Percentiles rank a stretch among this genome's conserved stretches.
phyloP scores from a whole-genome alignment of 805 yeast genomes.

The Metschnikowia gelsemii region DNA sequence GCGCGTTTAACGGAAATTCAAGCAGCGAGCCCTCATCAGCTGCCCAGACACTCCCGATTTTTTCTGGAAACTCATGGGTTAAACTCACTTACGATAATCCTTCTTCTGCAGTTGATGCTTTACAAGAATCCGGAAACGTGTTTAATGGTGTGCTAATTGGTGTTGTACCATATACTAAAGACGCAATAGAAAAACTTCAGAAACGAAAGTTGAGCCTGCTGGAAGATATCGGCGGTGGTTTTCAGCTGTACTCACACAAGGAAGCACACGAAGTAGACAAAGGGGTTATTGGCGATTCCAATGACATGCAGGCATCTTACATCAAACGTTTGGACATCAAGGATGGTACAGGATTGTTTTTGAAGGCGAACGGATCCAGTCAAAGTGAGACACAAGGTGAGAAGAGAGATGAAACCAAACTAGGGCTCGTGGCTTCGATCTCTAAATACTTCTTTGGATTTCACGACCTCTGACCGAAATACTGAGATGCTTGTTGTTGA shows the following conservation, averaged over 20 bases:
- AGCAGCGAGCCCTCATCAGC: conserved; percentile 2
- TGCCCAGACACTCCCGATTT: conserved; percentile 51
- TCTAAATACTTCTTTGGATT: conserved; percentile 43
- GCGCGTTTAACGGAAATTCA: conserved; percentile 13
- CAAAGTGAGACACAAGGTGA: conserved; percentile 23
- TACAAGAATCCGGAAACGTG: conserved; percentile 76
- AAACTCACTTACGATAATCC: conserved; percentile 78
- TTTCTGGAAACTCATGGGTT: conserved; percentile 89
- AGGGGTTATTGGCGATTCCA: conserved; percentile 14
- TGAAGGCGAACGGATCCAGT: conserved; percentile 24
- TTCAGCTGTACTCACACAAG: conserved; percentile 12
- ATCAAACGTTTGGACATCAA: conserved; percentile 37
- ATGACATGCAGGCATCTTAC: conserved; percentile 23
- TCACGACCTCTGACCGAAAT: conserved; percentile 33
- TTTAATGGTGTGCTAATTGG: conserved; percentile 66
- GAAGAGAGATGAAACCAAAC: conserved; percentile 28
- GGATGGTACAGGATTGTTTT: conserved; percentile 40
- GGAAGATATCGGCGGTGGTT: conserved; percentile 50
- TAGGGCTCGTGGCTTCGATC: conserved; percentile 34
- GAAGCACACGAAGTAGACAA: conserved; percentile 14
- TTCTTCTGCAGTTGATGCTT: conserved; percentile 75
- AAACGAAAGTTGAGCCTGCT: conserved; percentile 40
- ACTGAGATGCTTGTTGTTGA: neutral
- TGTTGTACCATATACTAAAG: conserved; percentile 66
- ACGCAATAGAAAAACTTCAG: conserved; percentile 58